Percentiles rank a stretch among this genome's conserved stretches.
phyloP scores from a whole-genome alignment of 2,329 filamentous ascomycete genomes.

The Whalleya microplaca region DNA sequence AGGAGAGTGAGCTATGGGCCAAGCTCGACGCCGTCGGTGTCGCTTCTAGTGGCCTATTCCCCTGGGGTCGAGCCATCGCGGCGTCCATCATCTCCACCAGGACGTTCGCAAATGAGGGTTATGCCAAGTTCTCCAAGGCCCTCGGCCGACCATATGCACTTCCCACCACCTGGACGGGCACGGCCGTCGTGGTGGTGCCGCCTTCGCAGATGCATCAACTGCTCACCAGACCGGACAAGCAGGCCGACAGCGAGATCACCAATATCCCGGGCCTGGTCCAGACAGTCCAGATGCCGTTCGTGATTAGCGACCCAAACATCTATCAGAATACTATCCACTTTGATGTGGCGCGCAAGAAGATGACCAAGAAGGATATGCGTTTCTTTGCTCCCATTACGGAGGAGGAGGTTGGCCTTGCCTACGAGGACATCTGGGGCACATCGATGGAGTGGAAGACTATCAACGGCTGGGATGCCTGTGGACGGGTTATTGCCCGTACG shows the following conservation, averaged over 20 bases:
- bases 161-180: not conserved
- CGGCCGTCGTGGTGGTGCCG: not conserved
- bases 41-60: not conserved
- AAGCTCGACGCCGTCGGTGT: slow-evolving; percentile 3
- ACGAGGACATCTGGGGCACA: not conserved
- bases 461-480: slow-evolving; percentile 8
- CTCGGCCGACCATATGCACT: not conserved
- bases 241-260: not conserved
- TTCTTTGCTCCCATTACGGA: not conserved
- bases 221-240: not conserved
- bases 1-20: not conserved
- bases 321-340: slow-evolving; percentile 3
- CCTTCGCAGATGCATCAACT: not conserved
- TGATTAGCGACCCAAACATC: not conserved
- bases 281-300: slow-evolving; percentile 1
- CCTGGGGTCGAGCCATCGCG: not conserved
- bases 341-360: not conserved
- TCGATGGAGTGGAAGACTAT: not conserved
- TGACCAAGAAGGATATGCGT: not conserved
- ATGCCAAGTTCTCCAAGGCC: not conserved
- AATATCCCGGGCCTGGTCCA: not conserved
- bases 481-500: not conserved
- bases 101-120: not conserved
- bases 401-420: not conserved
- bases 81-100: not conserved